Base-by-base conservation (phyloP, 2,329 filamentous ascomycete genomes). In the Lasiodiplodia theobromae region DNA sequence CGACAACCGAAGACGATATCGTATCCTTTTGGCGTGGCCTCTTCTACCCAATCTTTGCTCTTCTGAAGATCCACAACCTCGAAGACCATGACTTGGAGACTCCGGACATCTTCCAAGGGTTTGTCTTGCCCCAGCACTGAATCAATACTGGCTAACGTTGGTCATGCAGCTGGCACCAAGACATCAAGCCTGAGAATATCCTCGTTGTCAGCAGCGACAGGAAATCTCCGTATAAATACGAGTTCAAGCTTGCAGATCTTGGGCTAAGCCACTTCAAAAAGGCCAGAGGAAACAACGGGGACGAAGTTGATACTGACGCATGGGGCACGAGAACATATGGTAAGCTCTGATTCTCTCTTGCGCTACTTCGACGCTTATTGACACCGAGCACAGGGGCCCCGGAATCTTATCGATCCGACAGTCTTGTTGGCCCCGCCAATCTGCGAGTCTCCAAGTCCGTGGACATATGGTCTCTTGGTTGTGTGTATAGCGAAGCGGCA, bases 131-230 rank as follows among this genome's bases (percentile, higher is more conserved):
- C 6, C 54, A 23, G 31, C 31, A 21, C 21, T n/a, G 18, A 38
- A n/a, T 8, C 14, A 38, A 44, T 1, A 21, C 8, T 44, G 10
- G 5, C 56, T 60, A 21, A 47, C 37, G 3, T 2, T 8, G 12
- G 6, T 1, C 2, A 38, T 1, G 14, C 52, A 82, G 79, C 0
- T 79, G 80, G 72, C 81, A 83, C 65, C 76, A 78, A 8, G 82
- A 84, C 74, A 73, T 84, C 66, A 84, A 84, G 70, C 75, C 80
- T 25, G 75, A 79, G 38, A 84, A 83, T 56, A 81, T 83, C 47
- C 78, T 84, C 69, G 74, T 73, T 0, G 72, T 77, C 0, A 44
- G 70, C 3, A 71, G 66, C 3, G 38, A 25, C 4, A 12, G 12
- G 6, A 2, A 31, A 5, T 67, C 66, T 3, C 10, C 10, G 18